Evolutionary conservation across 2,329 filamentous ascomycete genomes (phyloP).

Genomic region (Alternaria sp.): DNA sequence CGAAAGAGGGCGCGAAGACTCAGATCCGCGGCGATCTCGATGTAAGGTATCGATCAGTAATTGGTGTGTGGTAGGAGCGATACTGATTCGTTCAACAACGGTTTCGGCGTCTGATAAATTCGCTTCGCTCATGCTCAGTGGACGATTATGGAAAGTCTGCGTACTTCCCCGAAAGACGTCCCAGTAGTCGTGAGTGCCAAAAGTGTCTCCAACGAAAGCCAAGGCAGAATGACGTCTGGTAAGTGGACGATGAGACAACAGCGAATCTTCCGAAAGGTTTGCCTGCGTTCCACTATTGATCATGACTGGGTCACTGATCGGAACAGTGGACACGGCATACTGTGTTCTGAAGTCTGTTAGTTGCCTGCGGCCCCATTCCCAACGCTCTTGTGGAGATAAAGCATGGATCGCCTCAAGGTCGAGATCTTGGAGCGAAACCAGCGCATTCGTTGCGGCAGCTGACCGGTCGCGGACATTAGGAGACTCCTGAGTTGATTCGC

Average conservation of each 20-base stretch:
- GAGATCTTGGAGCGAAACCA: slow-evolving; percentile 10
- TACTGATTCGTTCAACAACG: slow-evolving; percentile 6
- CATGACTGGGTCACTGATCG: slow-evolving; percentile 2
- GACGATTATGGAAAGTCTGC: not conserved
- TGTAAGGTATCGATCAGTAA: slow-evolving; percentile 3
- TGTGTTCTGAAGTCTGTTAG: slow-evolving; percentile 23
- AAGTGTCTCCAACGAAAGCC: slow-evolving; percentile 1
- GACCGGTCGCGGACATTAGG: slow-evolving; percentile 4
- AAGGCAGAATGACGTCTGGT: slow-evolving; percentile 8
- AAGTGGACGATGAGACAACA: not conserved
- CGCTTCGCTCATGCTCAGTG: slow-evolving; percentile 18
- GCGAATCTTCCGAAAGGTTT: not conserved
- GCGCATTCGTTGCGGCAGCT: slow-evolving; percentile 6
- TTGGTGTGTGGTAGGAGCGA: slow-evolving; percentile 1
- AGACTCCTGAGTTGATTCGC: not conserved
- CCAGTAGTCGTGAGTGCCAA: slow-evolving; percentile 5
- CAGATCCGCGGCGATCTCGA: slow-evolving; percentile 5
- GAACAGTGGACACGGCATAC: slow-evolving; percentile 1
- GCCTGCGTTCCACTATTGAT: slow-evolving; percentile 8
- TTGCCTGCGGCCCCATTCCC: slow-evolving; percentile 23
- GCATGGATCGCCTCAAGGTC: slow-evolving; percentile 13
- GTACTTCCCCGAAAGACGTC: slow-evolving; percentile 4
- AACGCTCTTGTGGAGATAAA: slow-evolving; percentile 19
- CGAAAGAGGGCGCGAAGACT: slow-evolving; percentile 12
- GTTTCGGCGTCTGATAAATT: slow-evolving; percentile 16